Base-by-base conservation (phyloP, 495 filamentous ascomycete species). In the Talaromyces ruber region DNA sequence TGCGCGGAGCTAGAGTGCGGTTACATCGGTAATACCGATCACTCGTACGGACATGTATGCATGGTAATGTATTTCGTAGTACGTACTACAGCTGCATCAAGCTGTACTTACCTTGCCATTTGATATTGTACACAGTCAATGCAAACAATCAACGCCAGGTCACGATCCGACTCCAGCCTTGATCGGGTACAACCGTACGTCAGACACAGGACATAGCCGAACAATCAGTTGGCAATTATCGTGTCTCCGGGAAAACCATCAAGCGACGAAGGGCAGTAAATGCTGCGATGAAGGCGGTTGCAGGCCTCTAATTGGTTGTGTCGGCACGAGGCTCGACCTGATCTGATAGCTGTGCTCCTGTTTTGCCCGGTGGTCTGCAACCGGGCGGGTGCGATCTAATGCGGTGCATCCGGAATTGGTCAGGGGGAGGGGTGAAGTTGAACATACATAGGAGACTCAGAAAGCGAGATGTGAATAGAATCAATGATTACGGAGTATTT, bases 341-440 rank as follows among this genome's bases (percentile, higher is more conserved):
- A 18, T 21, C 39, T 45, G n/a, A 47, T 47, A 47, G 43, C 18
- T 47, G 43, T 47, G 18, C 57, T 76, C 77, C 77, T 79, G 77
- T 69, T 76, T 78, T 76, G 70, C 74, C 77, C 77, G 77, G 77
- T 78, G n/a, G 74, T 77, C 74, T 77, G 75, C 78, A 78, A 79
- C 73, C 74, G 34, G 34, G 16, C 34, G 34, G 34, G 34, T 39
- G 34, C 34, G 4, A 16, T 21, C 43, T 47, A 21, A 22, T 47
- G 43, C 43, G 39, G 43, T 47, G 21, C 43, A 47, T 47, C 43
- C n/a, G 43, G 43, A 47, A 47, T 47, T 47, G 43, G 14, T 47
- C 18, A 14, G 21, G 16, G 43, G n/a, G 39, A n/a, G 14, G 32
- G 32, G 32, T 37, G 32, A 37, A 9, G 50, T 52, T 25, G 22